phyloP scores from a whole-genome alignment of 2,329 filamentous ascomycete species.

The Diaporthe australafricana region DNA sequence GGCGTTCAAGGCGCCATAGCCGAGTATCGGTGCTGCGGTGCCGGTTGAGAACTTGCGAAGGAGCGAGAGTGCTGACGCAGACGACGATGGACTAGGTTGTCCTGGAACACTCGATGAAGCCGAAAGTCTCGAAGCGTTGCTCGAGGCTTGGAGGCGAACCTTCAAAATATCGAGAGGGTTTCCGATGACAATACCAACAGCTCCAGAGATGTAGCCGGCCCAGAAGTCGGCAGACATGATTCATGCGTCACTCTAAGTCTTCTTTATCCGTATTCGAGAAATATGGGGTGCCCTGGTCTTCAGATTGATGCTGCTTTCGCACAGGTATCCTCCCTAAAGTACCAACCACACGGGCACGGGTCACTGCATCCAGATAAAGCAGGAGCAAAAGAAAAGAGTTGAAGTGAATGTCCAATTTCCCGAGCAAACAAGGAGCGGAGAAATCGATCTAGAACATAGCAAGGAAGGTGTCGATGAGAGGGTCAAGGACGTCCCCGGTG shows the following conservation, averaged over 20 bases:
- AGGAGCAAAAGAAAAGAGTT: too few species aligned
- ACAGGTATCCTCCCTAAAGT: not conserved
- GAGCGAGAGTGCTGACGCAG: constrained; percentile 43
- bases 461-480: not conserved
- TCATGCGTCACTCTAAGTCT: not conserved
- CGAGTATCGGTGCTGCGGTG: constrained; percentile 85
- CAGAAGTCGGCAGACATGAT: constrained; percentile 90
- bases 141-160: constrained; percentile 82
- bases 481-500: not conserved
- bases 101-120: constrained; percentile 11
- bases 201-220: constrained; percentile 91
- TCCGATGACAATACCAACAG: constrained; percentile 86
- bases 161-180: constrained; percentile 81
- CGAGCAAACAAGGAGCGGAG: too few species aligned
- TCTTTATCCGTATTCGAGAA: not conserved
- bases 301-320: not conserved
- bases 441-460: not conserved
- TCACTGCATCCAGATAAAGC: not conserved
- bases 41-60: constrained; percentile 63
- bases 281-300: not conserved
- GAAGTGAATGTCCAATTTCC: too few species aligned
- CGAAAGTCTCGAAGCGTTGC: constrained; percentile 37
- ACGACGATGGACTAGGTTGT: constrained; percentile 35
- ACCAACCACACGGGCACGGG: too few species aligned
- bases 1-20: constrained; percentile 92